Evolutionary conservation across 805 yeast species (phyloP).

Genomic region (Candida piceae): DNA sequence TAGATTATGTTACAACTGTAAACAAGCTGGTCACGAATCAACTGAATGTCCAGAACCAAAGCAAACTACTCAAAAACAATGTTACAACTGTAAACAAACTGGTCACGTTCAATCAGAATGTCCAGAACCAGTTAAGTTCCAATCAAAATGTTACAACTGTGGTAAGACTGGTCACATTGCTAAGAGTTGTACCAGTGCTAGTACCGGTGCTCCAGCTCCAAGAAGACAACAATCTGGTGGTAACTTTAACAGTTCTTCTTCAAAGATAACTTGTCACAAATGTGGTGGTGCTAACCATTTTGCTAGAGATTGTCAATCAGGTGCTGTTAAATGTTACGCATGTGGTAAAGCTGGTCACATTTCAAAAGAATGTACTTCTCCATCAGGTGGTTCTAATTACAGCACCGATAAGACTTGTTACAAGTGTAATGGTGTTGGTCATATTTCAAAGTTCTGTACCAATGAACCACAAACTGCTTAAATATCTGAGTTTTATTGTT

Average conservation of each 20-base stretch:
- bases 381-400: slow-evolving; percentile 43
- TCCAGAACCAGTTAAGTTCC: slow-evolving; percentile 48
- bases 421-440: slow-evolving; percentile 77
- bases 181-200: slow-evolving; percentile 52
- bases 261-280: slow-evolving; percentile 69
- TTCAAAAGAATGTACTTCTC: slow-evolving; percentile 71
- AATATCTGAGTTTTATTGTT: neutral
- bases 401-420: slow-evolving; percentile 54
- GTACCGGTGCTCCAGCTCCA: slow-evolving; percentile 27
- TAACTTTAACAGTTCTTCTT: slow-evolving; percentile 21
- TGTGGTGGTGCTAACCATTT: slow-evolving; percentile 93
- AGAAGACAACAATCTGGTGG: slow-evolving; percentile 18
- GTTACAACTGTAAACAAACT: slow-evolving; percentile 88
- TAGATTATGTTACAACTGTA: slow-evolving; percentile 90
- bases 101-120: slow-evolving; percentile 91
- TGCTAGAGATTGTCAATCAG: slow-evolving; percentile 79
- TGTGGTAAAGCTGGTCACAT: slow-evolving; percentile 91
- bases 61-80: slow-evolving; percentile 79
- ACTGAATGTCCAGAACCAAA: slow-evolving; percentile 85
- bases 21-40: slow-evolving; percentile 84
- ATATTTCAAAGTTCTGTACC: slow-evolving; percentile 75
- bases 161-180: slow-evolving; percentile 78
- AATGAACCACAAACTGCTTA: slow-evolving; percentile 3
- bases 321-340: slow-evolving; percentile 75
- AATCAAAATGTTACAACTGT: slow-evolving; percentile 77